Evolutionary conservation across 352 stramenopile species (phyloP).

Genomic region (Globisporangium cederbergense): DNA sequence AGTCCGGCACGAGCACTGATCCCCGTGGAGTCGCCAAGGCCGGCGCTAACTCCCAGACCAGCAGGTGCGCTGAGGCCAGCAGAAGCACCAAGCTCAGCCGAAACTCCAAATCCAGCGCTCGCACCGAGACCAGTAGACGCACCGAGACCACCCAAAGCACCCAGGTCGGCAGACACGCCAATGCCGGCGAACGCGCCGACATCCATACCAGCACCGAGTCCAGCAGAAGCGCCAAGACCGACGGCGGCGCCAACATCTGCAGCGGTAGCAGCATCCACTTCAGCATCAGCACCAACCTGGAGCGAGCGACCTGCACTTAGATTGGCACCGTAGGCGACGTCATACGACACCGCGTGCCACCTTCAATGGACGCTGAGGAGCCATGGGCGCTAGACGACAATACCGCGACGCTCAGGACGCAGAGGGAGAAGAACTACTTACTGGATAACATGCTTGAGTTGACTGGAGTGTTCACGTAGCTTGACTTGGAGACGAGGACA

Average conservation of each 20-base stretch:
- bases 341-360: not conserved
- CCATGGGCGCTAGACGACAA: not conserved
- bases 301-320: not conserved
- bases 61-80: not conserved
- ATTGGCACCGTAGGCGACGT: not conserved
- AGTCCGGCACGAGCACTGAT: not conserved
- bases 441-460: conserved; percentile 9
- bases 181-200: not conserved
- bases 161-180: not conserved
- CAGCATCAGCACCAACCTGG: not conserved
- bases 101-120: not conserved
- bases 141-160: not conserved
- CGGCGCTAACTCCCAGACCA: not conserved
- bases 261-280: not conserved
- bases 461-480: not conserved
- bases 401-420: conserved; percentile 2
- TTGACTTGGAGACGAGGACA: not conserved
- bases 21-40: not conserved
- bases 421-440: not conserved
- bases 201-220: not conserved
- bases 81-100: not conserved
- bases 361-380: not conserved
- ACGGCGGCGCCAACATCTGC: not conserved
- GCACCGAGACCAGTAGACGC: not conserved
- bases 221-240: not conserved